These are phyloP conservation scores for Calonectria naviculata DNA, from an alignment of 2,329 filamentous ascomycete genomes.

Conservation along the genomic window DNA sequence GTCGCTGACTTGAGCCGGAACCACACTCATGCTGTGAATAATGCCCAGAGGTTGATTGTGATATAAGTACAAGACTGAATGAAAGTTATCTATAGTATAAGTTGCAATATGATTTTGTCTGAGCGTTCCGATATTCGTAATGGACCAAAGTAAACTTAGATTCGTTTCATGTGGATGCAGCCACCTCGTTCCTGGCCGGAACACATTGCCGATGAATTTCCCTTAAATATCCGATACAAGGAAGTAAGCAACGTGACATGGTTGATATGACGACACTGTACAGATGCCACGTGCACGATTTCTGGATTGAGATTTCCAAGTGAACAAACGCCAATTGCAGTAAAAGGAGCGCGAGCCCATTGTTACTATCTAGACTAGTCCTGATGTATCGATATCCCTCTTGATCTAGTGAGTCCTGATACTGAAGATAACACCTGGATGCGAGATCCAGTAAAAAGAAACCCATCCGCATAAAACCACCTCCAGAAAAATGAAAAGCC, in stretches of 20 bases:
- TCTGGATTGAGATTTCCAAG: background rate
- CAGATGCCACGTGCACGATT: background rate
- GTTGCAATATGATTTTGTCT: too few species aligned
- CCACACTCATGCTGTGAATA: too few species aligned
- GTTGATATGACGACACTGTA: background rate
- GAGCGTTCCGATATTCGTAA: too few species aligned
- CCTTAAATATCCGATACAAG: background rate
- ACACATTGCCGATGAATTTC: too few species aligned
- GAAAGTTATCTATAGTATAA: too few species aligned
- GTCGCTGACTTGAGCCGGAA: constrained; percentile 11
- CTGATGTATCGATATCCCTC: background rate
- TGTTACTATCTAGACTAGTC: background rate
- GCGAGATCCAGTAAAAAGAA: background rate
- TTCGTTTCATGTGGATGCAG: too few species aligned
- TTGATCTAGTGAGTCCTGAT: background rate
- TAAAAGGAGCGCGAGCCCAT: background rate
- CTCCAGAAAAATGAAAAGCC: background rate
- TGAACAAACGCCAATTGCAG: too few species aligned
- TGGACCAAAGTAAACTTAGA: too few species aligned
- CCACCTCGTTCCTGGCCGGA: too few species aligned
- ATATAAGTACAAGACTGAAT: background rate
- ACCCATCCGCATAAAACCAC: background rate
- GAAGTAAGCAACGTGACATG: background rate
- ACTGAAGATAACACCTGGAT: background rate
- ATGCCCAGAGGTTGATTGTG: background rate